Evolutionary conservation across 2,329 filamentous ascomycete species (phyloP).

Genomic region (Pseudocercospora pini-densiflorae): DNA sequence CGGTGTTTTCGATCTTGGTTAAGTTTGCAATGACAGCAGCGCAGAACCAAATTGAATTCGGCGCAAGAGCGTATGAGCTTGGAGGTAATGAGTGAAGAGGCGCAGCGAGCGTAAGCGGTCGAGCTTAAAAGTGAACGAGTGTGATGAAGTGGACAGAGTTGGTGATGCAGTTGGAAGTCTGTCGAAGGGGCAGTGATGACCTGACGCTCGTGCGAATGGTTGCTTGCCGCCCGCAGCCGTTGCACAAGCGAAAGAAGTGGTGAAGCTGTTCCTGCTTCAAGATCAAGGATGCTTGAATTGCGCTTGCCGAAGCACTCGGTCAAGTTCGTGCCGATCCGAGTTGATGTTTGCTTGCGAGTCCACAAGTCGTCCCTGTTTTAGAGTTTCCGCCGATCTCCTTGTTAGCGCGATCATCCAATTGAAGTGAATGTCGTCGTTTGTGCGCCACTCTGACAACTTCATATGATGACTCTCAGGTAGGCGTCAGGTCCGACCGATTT

Average conservation of each 20-base stretch:
- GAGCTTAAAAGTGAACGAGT: slow-evolving; percentile 11
- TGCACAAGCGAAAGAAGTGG: background rate
- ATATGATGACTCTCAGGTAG: background rate
- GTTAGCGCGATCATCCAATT: background rate
- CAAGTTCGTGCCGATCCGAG: slow-evolving; percentile 1
- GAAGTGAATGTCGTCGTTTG: background rate
- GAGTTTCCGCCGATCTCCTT: background rate
- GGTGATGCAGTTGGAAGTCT: slow-evolving; percentile 2
- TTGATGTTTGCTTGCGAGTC: no score
- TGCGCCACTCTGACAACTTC: background rate
- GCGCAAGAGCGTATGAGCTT: background rate
- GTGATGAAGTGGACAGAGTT: background rate
- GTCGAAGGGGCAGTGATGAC: slow-evolving; percentile 4
- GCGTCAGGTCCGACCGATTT: background rate
- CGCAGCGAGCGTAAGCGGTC: background rate
- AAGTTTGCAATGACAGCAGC: background rate
- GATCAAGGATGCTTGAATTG: background rate
- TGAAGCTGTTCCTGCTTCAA: slow-evolving; percentile 9
- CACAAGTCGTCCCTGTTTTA: background rate
- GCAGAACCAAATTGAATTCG: background rate
- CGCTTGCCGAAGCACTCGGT: slow-evolving; percentile 9
- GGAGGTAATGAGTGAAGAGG: background rate
- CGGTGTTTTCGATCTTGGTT: background rate
- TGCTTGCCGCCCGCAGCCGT: slow-evolving; percentile 1
- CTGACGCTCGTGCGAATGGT: slow-evolving; percentile 3